A percentile compares a stretch with the other conserved stretches of the same genome.
Evolutionary conservation across 495 filamentous ascomycete genomes (phyloP).

Genomic region (Penicillium maclennaniae): DNA sequence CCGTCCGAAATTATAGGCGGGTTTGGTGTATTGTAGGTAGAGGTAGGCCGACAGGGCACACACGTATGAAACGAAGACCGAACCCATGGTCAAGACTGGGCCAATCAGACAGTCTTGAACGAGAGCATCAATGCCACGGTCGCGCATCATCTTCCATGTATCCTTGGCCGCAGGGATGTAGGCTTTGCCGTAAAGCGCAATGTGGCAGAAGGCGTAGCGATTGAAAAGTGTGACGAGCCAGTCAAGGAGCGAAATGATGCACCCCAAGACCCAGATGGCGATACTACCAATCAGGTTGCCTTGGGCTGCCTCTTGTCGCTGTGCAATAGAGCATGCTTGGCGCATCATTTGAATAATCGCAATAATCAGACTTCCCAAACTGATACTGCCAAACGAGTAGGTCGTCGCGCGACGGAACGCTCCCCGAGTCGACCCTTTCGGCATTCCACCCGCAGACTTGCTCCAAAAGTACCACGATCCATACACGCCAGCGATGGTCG

Average conservation of each 20-base stretch:
- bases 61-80: conserved; percentile 76
- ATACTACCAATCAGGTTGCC: conserved; percentile 68
- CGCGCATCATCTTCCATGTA: conserved; percentile 85
- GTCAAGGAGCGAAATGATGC: conserved; percentile 72
- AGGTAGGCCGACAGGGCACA: conserved; percentile 78
- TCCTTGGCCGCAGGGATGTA: conserved; percentile 84
- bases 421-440: conserved; percentile 70
- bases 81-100: conserved; percentile 84
- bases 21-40: conserved; percentile 76
- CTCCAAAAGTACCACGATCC: conserved; percentile 88
- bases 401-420: conserved; percentile 70
- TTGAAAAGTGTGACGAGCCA: conserved; percentile 72
- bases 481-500: conserved; percentile 81
- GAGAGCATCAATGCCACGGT: conserved; percentile 85
- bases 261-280: conserved; percentile 66
- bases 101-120: conserved; percentile 89
- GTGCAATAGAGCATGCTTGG: conserved; percentile 71
- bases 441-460: conserved; percentile 58
- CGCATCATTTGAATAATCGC: conserved; percentile 82
- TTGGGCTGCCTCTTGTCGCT: conserved; percentile 55
- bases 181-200: conserved; percentile 84
- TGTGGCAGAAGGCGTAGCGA: conserved; percentile 87
- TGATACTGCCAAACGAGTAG: conserved; percentile 89
- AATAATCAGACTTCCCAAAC: conserved; percentile 77
- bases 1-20: conserved; percentile 68